phyloP scores from a whole-genome alignment of 768 basidiomycete genomes.

The Kwoniella heveanensis region DNA sequence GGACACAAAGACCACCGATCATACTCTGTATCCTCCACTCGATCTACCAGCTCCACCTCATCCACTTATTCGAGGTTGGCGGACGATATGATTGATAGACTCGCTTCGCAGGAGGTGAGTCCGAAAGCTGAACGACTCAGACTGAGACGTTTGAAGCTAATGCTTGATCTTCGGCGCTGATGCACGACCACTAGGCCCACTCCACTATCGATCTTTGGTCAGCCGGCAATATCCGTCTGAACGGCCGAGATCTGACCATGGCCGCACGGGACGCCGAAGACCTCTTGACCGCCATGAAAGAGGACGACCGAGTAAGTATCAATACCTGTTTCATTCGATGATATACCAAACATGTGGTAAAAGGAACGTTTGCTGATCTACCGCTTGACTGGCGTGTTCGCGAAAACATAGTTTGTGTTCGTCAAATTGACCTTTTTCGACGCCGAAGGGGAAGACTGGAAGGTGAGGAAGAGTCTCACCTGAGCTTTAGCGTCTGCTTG shows the following conservation, averaged over 20 bases:
- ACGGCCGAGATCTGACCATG: constrained; percentile 41
- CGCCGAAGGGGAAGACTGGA: constrained; percentile 47
- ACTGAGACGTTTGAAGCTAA: too few relatives aligned
- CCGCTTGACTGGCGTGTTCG: too few relatives aligned
- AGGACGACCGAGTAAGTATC: constrained; percentile 38
- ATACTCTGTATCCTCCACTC: constrained; percentile 33
- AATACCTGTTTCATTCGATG: too few relatives aligned
- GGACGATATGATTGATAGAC: constrained; percentile 44
- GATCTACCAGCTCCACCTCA: constrained; percentile 27
- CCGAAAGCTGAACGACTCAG: too few relatives aligned
- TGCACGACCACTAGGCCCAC: constrained; percentile 31
- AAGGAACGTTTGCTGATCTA: too few relatives aligned
- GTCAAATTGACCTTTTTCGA: constrained; percentile 32
- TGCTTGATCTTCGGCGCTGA: too few relatives aligned
- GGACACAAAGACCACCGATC: constrained; percentile 25
- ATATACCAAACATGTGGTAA: too few relatives aligned
- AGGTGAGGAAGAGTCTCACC: constrained; percentile 31
- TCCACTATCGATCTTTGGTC: constrained; percentile 48
- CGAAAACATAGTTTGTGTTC: constrained; percentile 48
- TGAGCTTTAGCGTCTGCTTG: too few relatives aligned
- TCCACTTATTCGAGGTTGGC: constrained; percentile 36
- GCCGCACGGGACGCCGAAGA: constrained; percentile 36
- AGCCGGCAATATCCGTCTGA: constrained; percentile 46
- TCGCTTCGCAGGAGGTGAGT: constrained; percentile 43
- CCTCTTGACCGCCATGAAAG: constrained; percentile 34